Conservation (phyloP, 192 early-diverging fungal genomes). For the Chytriomyces confervae region DNA sequence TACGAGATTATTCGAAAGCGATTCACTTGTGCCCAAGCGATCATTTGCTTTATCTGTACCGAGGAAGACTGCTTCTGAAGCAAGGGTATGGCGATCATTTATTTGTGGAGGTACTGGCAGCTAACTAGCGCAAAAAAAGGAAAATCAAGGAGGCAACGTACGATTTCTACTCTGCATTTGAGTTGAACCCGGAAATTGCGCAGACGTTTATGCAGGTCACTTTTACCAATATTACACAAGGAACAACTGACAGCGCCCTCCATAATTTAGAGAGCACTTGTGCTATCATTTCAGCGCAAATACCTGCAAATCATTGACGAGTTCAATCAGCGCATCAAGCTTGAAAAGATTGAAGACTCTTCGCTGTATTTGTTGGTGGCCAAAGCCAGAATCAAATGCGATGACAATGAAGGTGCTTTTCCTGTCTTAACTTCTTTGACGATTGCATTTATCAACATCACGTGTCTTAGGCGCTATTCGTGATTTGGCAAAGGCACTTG, state of each 20-base stretch:
- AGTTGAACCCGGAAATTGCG: constrained; percentile 61
- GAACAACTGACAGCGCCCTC: not conserved
- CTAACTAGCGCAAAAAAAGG: constrained; percentile 4
- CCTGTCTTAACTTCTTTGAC: not conserved
- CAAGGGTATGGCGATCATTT: constrained; percentile 37
- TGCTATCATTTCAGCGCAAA: constrained; percentile 62
- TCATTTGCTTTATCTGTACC: constrained; percentile 57
- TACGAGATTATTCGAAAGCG: constrained; percentile 56
- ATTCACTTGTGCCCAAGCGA: constrained; percentile 60
- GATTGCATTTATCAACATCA: not conserved
- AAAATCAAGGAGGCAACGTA: constrained; percentile 56
- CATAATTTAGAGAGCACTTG: constrained; percentile 43
- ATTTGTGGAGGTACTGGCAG: not conserved
- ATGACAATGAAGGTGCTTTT: constrained; percentile 50
- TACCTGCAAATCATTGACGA: constrained; percentile 60
- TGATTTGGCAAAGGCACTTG: constrained; percentile 48
- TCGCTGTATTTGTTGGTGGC: constrained; percentile 56
- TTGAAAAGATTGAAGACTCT: constrained; percentile 51
- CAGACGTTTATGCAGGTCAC: constrained; percentile 60
- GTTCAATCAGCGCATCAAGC: constrained; percentile 50
- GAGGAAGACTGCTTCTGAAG: constrained; percentile 55
- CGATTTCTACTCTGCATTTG: constrained; percentile 65
- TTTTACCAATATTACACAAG: too few species aligned
- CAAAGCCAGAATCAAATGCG: constrained; percentile 54
- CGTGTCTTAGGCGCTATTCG: constrained; percentile 48